Percentiles rank a stretch among this genome's conserved stretches.
Conservation (phyloP, 2,329 filamentous ascomycete genomes). For the Hymenoscyphus scutula region DNA sequence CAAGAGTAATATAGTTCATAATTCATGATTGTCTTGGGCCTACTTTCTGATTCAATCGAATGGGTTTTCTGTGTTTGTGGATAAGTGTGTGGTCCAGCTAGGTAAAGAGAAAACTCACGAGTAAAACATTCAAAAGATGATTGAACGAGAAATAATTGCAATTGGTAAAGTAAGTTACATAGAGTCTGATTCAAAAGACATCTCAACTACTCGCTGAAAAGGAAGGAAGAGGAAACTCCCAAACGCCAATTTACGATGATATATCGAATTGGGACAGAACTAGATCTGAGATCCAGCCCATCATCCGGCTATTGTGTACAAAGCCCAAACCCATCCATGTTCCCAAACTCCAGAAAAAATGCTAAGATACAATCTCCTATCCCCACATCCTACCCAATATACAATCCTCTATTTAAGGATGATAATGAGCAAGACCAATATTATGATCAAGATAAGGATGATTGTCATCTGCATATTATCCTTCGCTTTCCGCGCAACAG, state of each 20-base stretch:
- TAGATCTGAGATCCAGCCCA: constrained; percentile 2
- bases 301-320: constrained; percentile 1
- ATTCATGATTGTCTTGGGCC: too few species aligned
- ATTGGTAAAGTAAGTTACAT: constrained; percentile 2
- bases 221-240: background rate
- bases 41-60: too few species aligned
- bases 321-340: constrained; percentile 1
- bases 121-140: too few species aligned
- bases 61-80: too few species aligned
- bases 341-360: constrained; percentile 21
- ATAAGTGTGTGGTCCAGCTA: too few species aligned
- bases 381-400: constrained; percentile 5
- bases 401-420: constrained; percentile 53
- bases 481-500: constrained; percentile 69
- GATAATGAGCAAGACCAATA: constrained; percentile 65
- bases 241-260: background rate
- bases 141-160: too few species aligned
- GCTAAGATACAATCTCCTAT: background rate
- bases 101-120: too few species aligned
- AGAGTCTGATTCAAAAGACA: background rate
- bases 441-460: constrained; percentile 66
- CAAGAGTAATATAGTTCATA: too few species aligned
- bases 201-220: background rate
- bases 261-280: constrained; percentile 6
- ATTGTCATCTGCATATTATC: constrained; percentile 82